A percentile compares a stretch with the other conserved stretches of the same genome.
Evolutionary conservation across 2,329 filamentous ascomycete genomes (phyloP).

Genomic region (Pezicula radicicola): DNA sequence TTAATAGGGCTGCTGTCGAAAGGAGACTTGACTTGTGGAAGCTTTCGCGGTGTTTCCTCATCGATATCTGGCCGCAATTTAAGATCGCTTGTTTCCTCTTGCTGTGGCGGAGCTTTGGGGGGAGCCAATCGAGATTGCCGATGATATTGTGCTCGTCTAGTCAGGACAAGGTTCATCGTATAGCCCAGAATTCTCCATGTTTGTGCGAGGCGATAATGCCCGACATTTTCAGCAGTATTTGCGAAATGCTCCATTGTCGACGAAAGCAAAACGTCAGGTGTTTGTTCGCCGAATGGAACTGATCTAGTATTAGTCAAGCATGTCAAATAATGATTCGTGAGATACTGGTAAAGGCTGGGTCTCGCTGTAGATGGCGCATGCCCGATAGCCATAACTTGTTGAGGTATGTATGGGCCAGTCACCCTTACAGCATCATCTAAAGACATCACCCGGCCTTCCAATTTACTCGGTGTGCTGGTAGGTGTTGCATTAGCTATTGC

Average conservation of each 20-base stretch:
- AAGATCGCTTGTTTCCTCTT: slow-evolving; percentile 17
- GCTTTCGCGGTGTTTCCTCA: slow-evolving; percentile 22
- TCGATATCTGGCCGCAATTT: slow-evolving; percentile 9
- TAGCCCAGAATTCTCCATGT: slow-evolving; percentile 61
- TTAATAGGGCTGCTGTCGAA: slow-evolving; percentile 11
- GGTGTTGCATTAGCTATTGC: slow-evolving; percentile 54
- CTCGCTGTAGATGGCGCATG: slow-evolving; percentile 50
- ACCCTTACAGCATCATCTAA: slow-evolving; percentile 57
- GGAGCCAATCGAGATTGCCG: slow-evolving; percentile 41
- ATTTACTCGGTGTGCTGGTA: slow-evolving; percentile 20
- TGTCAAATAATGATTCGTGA: slow-evolving; percentile 54
- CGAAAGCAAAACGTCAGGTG: slow-evolving; percentile 36
- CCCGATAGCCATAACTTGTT: slow-evolving; percentile 62
- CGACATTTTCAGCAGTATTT: slow-evolving; percentile 51
- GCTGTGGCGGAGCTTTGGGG: slow-evolving; percentile 16
- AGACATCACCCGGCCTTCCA: slow-evolving; percentile 42
- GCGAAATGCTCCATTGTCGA: slow-evolving; percentile 55
- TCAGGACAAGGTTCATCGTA: slow-evolving; percentile 51
- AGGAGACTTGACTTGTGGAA: slow-evolving; percentile 6
- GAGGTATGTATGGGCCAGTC: slow-evolving; percentile 54
- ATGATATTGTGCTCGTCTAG: slow-evolving; percentile 54
- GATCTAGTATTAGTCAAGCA: slow-evolving; percentile 32
- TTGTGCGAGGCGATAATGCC: slow-evolving; percentile 58
- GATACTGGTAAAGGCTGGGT: slow-evolving; percentile 51
- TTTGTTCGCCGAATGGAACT: background rate